Percentiles rank a stretch among this genome's conserved stretches.
Conservation (phyloP, 257 asterid species). For the Nicotiana attenuata region DNA sequence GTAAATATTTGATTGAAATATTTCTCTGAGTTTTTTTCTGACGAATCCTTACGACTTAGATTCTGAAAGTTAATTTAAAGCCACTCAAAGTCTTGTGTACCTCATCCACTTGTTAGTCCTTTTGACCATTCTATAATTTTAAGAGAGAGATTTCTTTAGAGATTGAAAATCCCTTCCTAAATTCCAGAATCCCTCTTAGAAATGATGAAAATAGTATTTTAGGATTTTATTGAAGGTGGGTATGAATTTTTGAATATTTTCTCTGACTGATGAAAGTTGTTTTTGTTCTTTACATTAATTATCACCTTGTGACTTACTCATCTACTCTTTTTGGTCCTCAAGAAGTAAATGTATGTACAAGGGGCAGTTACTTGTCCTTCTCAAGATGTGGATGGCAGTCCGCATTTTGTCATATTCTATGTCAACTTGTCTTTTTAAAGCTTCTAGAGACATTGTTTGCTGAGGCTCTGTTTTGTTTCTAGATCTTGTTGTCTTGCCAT, state of each 20-base stretch:
- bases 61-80: background rate
- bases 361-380: background rate
- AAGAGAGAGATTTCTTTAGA: background rate
- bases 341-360: conserved; percentile 4
- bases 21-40: background rate
- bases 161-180: background rate
- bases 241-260: background rate
- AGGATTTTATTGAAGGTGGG: background rate
- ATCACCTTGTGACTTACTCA: background rate
- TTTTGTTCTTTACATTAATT: background rate
- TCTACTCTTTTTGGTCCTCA: background rate
- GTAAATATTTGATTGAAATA: background rate
- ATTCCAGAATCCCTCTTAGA: background rate
- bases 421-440: background rate
- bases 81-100: background rate
- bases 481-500: background rate
- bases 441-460: background rate
- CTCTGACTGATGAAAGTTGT: background rate
- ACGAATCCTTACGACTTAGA: background rate
- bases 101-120: background rate
- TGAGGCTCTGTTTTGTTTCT: background rate
- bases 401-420: background rate
- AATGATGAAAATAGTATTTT: background rate
- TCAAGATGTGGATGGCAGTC: background rate
- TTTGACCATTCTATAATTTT: background rate